Evolutionary conservation across 2,329 filamentous ascomycete genomes (phyloP), one percentile per base, ranked within the genome.

Genomic region (Fusarium agapanthi): DNA sequence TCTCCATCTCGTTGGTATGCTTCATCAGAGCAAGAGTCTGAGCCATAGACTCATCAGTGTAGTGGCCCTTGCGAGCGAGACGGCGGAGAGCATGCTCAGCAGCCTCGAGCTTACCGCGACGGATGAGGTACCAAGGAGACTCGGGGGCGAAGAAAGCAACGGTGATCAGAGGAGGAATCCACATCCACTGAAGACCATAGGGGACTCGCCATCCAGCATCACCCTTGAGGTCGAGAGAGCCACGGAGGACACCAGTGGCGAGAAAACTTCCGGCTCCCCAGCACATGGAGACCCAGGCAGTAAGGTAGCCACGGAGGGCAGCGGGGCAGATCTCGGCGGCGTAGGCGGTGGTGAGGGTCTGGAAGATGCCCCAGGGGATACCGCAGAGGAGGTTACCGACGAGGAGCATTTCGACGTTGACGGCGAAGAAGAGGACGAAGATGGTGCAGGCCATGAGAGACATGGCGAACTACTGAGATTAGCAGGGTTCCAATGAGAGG

Each of bases 41-140:
- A 35, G 83, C 80, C 40, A 80, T 79, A 40, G 82, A 80, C 22
- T 83, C 77, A n/a, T 81, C 77, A 37, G 84, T 81, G 61, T 84
- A 82, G 28, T 77, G 73, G 11, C 72, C 47, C 43, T 73, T 78
- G 55, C 56, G 67, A 56, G 79, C 85, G n/a, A 87, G 80, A 9
- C 83, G 80, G 15, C 77, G 72, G 4, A 87, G 71, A 1, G 82
- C 79, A 20, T 77, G 74, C 68, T 82, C 81, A 30, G 80, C 85
- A 11, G 83, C 81, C 2, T 82, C 81, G 14, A 81, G 40, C 12
- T 79, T 79, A 10, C 80, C 82, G 15, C 80, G 78, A 8, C 85
- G 83, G n/a, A 86, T 80, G 7, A 85, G 81, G 79, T 83, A 87
- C 84, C 85, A 87, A 1, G 85, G 85, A 10, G 81, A 84, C 72